Evolutionary conservation across 768 basidiomycete species (phyloP), one percentile per base, ranked within the genome.

Genomic region (Leccinum olivaceopallidum): DNA sequence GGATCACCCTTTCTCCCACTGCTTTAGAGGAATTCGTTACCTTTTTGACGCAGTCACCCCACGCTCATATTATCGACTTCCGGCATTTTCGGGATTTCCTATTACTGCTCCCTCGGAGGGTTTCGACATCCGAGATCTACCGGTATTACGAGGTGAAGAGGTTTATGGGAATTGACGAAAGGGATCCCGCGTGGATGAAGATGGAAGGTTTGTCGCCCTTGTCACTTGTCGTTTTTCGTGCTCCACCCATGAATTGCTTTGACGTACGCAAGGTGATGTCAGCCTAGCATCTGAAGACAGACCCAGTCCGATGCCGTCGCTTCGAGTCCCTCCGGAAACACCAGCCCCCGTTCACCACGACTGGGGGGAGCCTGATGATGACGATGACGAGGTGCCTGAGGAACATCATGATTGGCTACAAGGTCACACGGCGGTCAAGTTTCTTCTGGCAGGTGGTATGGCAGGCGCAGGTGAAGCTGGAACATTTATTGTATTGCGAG

Each of bases 371-470:
- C 74, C 80, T 18, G 81, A 83, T 30, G 83, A 85, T 28, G 83
- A 85, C 30, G 85, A 86, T 47, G 44, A 47, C 26, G 83, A 85
- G 32, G 85, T 85, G 32, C 85, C 86, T 18, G 83, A 85, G 37
- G 85, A 87, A 47, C 80, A 81, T 18, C 84, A 83, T 57, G 78
- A 77, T 61, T 83, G 85, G 74, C 74, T 94, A 22, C 89, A 85
- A 61, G 84, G 85, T 4, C 80, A 82, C 60, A 86, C 89, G 0
- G 89, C 96, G 10, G 78, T 95, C 75, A 91, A 89, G 70, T 99
- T 96, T 75, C 81, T 99, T 49, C 75, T 94, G 13, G 97, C 97
- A 6, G 97, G 97, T 37, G 97, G 97, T 14, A 78, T 95, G 10
- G 97, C 97, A 14, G 97, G 97, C 60, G 93, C 92, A 63, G 91